Percentiles rank a stretch among this genome's conserved stretches.
These are phyloP conservation scores for Didymella lethalis DNA, from an alignment of 2,329 filamentous ascomycete species.

Conservation along the genomic window DNA sequence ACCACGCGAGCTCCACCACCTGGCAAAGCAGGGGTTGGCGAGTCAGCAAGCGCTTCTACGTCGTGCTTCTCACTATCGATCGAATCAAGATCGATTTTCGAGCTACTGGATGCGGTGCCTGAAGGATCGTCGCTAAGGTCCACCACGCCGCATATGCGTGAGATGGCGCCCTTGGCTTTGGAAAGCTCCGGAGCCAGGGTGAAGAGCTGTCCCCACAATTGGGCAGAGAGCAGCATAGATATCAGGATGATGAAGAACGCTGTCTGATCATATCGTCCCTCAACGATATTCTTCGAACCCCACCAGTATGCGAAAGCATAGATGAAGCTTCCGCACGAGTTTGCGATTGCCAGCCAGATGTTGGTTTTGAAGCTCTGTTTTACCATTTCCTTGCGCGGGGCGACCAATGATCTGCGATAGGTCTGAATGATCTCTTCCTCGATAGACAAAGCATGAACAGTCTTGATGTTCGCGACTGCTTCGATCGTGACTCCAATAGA, in stretches of 20 bases:
- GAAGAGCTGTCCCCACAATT: conserved; percentile 78
- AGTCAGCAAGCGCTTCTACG: conserved; percentile 43
- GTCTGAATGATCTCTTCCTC: conserved; percentile 59
- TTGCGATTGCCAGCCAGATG: conserved; percentile 67
- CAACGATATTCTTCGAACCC: conserved; percentile 74
- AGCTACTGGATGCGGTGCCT: conserved; percentile 76
- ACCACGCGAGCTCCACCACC: conserved; percentile 60
- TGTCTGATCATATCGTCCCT: conserved; percentile 71
- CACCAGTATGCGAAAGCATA: conserved; percentile 84
- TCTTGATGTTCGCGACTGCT: conserved; percentile 61
- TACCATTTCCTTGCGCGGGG: conserved; percentile 59
- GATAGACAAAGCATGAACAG: conserved; percentile 60
- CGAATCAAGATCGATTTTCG: conserved; percentile 81
- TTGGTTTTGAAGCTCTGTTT: conserved; percentile 62
- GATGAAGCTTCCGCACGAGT: conserved; percentile 70
- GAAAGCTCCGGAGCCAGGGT: conserved; percentile 78
- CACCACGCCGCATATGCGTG: conserved; percentile 79
- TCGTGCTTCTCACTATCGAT: conserved; percentile 62
- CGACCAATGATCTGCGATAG: conserved; percentile 56
- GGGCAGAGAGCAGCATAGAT: conserved; percentile 74
- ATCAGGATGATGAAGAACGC: conserved; percentile 77
- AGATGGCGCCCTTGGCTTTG: conserved; percentile 67
- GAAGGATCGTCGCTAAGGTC: conserved; percentile 41
- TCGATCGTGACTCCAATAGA: conserved; percentile 62
- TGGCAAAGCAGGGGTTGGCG: conserved; percentile 71